phyloP scores from a whole-genome alignment of 345 rosid species.

The Passiflora organensis region DNA sequence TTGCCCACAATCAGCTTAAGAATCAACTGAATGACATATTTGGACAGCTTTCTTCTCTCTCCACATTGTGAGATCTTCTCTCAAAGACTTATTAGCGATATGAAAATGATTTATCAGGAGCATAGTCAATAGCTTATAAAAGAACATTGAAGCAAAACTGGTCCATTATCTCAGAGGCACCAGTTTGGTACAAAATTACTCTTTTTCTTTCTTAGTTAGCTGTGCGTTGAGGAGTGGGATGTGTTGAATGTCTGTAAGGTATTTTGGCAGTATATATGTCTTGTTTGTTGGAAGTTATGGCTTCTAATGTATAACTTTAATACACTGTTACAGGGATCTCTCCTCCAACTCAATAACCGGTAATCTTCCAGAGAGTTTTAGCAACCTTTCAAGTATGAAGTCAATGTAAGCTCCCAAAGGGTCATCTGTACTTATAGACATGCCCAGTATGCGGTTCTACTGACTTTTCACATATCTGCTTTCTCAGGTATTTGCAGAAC shows the following conservation, averaged over 20 bases:
- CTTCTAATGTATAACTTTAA: slow-evolving; percentile 14
- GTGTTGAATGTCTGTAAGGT: too few relatives aligned
- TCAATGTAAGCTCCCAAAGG: slow-evolving; percentile 51
- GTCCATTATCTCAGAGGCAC: too few relatives aligned
- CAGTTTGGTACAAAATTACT: too few relatives aligned
- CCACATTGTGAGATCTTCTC: slow-evolving; percentile 61
- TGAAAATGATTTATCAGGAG: not conserved
- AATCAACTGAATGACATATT: slow-evolving; percentile 52
- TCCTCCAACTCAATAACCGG: slow-evolving; percentile 69
- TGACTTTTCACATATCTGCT: too few relatives aligned
- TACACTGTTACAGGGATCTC: slow-evolving; percentile 63
- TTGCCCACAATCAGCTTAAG: slow-evolving; percentile 77
- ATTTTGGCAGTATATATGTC: too few relatives aligned
- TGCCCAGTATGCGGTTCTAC: too few relatives aligned
- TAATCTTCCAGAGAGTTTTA: slow-evolving; percentile 58
- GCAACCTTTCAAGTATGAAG: slow-evolving; percentile 56
- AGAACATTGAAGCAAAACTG: too few relatives aligned
- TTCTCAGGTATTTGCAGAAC: slow-evolving; percentile 75
- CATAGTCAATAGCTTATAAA: not conserved
- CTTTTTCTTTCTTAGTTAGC: too few relatives aligned
- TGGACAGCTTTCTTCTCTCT: slow-evolving; percentile 63
- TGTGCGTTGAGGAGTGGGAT: too few relatives aligned
- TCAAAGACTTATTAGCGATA: not conserved
- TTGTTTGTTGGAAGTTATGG: too few relatives aligned
- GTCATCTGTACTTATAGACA: slow-evolving; percentile 4